A percentile compares a stretch with the other conserved stretches of the same genome.
Conservation (phyloP, 495 filamentous ascomycete species). For the Neurospora sp. region DNA sequence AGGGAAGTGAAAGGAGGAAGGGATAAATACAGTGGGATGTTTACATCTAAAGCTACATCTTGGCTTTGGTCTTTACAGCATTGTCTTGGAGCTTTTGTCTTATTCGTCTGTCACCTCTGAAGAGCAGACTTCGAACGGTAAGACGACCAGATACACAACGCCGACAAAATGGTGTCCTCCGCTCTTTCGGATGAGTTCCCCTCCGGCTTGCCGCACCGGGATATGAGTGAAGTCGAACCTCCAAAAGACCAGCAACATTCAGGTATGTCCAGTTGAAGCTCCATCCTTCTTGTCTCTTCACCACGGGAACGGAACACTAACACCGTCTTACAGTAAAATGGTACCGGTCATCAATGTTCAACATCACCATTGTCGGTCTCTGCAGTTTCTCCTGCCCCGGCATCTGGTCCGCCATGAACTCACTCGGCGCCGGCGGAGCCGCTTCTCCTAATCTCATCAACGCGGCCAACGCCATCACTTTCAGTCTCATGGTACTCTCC, state of each 20-base stretch:
- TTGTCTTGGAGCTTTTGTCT: not conserved
- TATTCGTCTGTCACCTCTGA: not conserved
- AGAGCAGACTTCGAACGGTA: not conserved
- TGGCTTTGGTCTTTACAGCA: not conserved
- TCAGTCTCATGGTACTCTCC: slow-evolving; percentile 55
- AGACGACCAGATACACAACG: not conserved
- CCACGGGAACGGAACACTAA: not conserved
- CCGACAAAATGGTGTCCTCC: not conserved
- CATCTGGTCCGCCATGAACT: slow-evolving; percentile 63
- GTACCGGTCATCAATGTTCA: slow-evolving; percentile 54
- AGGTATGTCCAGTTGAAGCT: slow-evolving; percentile 2
- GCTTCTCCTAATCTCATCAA: slow-evolving; percentile 57
- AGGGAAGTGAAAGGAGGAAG: not conserved
- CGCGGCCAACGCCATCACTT: slow-evolving; percentile 57
- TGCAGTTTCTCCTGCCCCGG: slow-evolving; percentile 57
- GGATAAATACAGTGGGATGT: not conserved
- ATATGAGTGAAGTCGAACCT: slow-evolving; percentile 7
- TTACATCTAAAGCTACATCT: not conserved
- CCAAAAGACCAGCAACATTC: slow-evolving; percentile 16
- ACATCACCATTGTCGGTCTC: slow-evolving; percentile 52
- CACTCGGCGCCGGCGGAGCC: slow-evolving; percentile 54
- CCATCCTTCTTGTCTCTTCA: not conserved
- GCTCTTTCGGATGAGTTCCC: not conserved
- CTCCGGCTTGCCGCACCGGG: not conserved
- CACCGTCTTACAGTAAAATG: slow-evolving; percentile 41